Base-by-base conservation (phyloP, 768 basidiomycete species). In the Hygrocybe punicea region DNA sequence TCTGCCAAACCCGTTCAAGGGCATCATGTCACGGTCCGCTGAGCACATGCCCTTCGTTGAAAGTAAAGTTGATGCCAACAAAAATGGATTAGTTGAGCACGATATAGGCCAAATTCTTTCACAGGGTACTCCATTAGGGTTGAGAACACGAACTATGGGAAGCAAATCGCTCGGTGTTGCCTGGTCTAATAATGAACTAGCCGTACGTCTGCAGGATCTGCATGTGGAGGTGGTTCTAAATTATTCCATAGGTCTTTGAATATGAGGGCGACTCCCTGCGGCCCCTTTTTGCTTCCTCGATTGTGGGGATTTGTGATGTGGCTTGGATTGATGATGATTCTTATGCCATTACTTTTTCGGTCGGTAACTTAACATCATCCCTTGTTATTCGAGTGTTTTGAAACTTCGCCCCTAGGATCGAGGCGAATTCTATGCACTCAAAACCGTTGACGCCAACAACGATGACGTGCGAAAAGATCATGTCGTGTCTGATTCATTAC, bases 1-100 rank as follows among this genome's bases (percentile, higher is more conserved):
- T 1, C 70, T 87, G n/a, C 76, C 85, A 6, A 86, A 84, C 58
- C 79, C 84, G 3, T 84, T 90, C 74, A 90, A 84, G 65, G 71
- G 76, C 1, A 74, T 82, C 13, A 75, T 76, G 54, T 71, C 71
- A 24, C 75, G 66, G n/a, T 81, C 82, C n/a, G 63, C 75, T 0
- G 86, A 87, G 29, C 73, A 76, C 52, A 51, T 81, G 3, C 39
- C 59, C 2, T 44, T 62, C 54, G 16, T 60, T 16, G 37, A 70
- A 56, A 58, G 57, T 45, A 29, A 63, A 58, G 60, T 63, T 45
- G 59, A 58, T 56, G 34, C 53, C 11, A 69, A 65, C 47, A 72
- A 71, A 35, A 58, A 76, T 33, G 59, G 60, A 29, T 60, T 76
- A 6, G 76, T 72, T 17, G 68, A 67, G 13, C 40, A 62, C 7